These are phyloP conservation scores for Morella rubra DNA, from an alignment of 306 rosid genomes.

Conservation along the genomic window DNA sequence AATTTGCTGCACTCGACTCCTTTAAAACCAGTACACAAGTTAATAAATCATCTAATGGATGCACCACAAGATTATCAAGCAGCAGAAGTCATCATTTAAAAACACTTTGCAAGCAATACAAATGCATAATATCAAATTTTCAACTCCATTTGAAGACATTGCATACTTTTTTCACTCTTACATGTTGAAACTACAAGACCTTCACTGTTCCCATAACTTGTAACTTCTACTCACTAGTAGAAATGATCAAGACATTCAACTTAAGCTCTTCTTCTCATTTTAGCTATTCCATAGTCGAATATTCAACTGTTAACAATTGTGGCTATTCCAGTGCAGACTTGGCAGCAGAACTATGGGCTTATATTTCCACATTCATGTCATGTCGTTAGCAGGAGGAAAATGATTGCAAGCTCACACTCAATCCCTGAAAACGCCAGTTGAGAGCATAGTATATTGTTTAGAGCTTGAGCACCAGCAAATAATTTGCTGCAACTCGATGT, in stretches of 20 bases:
- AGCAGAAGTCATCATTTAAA: conserved; percentile 1
- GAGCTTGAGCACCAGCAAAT: no score
- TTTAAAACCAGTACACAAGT: conserved; percentile 48
- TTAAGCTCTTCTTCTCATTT: background rate
- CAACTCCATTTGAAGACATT: background rate
- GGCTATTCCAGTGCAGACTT: no score
- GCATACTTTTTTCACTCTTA: background rate
- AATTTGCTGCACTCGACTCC: conserved; percentile 82
- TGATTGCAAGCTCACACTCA: background rate
- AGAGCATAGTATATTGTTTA: no score
- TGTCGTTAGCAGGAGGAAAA: no score
- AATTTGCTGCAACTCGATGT: conserved; percentile 83
- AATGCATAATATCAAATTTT: background rate
- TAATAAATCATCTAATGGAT: conserved; percentile 30
- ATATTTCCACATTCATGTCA: no score
- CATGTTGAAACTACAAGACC: background rate
- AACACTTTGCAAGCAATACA: background rate
- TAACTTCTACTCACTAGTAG: background rate
- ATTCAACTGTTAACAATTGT: background rate
- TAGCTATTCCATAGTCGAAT: background rate
- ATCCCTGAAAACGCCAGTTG: no score
- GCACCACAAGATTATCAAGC: conserved; percentile 22
- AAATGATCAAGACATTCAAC: background rate
- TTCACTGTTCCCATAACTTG: background rate
- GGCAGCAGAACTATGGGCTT: no score